Base-by-base conservation (phyloP, 1,284 basidiomycete species). In the Wolfiporia cocos region DNA sequence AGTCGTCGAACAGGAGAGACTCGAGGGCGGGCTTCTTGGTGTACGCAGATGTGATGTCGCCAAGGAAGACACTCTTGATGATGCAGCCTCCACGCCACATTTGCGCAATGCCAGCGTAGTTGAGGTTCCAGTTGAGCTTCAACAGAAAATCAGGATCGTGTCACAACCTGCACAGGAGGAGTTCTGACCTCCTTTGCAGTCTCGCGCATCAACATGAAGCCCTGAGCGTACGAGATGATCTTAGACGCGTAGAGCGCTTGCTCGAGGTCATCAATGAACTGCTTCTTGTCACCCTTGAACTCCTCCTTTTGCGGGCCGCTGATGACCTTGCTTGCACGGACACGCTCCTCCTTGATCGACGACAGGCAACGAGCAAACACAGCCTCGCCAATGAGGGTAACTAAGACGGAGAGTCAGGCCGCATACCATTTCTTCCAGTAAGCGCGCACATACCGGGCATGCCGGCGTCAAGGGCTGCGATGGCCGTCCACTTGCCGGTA, bases 81-180 rank as follows among this genome's bases (percentile, higher is more conserved):
- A 99, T 99, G 70, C 96, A 99, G 53, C 96, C 96, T 55, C 96
- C 96, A 61, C 95, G 92, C 96, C 96, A 99, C 92, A 99, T 99
- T 55, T 79, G 83, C 38, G 96, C 96, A 63, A 99, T 98, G 51
- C 93, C 93, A 59, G 93, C 87, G 65, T 96, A 96, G 76, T 92
- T 92, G 61, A 92, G 69, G 62, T 86, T 80, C 89, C 90, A 92
- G 52, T 61, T 65, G 52, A 83, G 60, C 84, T 87, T 49, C 28
- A 7, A 17, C 7, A 7, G 17, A 6, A 4, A 3, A 21, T 23
- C 47, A 6, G 51, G 35, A 22, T 17, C 24, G 29, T 34, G 31
- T 17, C n/a, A 45, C 7, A 36, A 58, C 47, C 23, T 12, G n/a
- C 19, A 59, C 41, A 55, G 47, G 29, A 35, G 10, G 3, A 21